Evolutionary conservation across 495 filamentous ascomycete species (phyloP).

Genomic region (Aspergillus incahuasiensis): DNA sequence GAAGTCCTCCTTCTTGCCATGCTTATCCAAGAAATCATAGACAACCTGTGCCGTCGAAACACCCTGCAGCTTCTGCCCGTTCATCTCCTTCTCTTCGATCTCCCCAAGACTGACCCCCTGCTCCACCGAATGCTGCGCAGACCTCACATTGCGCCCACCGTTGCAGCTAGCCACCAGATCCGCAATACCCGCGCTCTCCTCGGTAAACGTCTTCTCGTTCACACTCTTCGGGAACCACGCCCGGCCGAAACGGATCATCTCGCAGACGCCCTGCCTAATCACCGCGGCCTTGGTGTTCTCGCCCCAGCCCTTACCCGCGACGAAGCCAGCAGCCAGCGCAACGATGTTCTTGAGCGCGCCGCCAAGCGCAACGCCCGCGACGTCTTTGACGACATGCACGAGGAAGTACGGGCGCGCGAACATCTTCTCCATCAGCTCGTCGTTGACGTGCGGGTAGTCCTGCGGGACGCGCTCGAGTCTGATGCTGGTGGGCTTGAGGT

Average conservation of each 20-base stretch:
- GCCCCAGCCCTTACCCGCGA: conserved; percentile 84
- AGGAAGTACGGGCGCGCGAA: conserved; percentile 93
- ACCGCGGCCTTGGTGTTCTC: conserved; percentile 91
- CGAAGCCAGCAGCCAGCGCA: conserved; percentile 80
- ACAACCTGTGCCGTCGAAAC: conserved; percentile 80
- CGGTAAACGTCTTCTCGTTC: conserved; percentile 73
- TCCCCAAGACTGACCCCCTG: conserved; percentile 63
- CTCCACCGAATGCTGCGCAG: conserved; percentile 69
- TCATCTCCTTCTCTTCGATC: conserved; percentile 75
- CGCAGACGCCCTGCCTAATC: conserved; percentile 79
- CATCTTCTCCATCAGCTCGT: conserved; percentile 64
- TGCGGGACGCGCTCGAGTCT: conserved; percentile 60
- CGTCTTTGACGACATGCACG: conserved; percentile 75
- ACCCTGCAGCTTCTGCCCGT: conserved; percentile 91
- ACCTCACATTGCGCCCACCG: conserved; percentile 78
- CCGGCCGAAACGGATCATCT: conserved; percentile 83
- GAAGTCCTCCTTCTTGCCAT: conserved; percentile 66
- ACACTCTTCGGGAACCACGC: conserved; percentile 74
- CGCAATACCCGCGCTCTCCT: conserved; percentile 83
- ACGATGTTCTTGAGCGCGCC: conserved; percentile 91
- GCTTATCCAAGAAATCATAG: conserved; percentile 65
- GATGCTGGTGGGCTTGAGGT: conserved; percentile 26
- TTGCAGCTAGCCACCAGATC: conserved; percentile 83
- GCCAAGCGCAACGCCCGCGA: conserved; percentile 82
- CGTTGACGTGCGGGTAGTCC: conserved; percentile 70